Evolutionary conservation across 306 rosid species (phyloP).

Genomic region (Gleditsia sinensis): DNA sequence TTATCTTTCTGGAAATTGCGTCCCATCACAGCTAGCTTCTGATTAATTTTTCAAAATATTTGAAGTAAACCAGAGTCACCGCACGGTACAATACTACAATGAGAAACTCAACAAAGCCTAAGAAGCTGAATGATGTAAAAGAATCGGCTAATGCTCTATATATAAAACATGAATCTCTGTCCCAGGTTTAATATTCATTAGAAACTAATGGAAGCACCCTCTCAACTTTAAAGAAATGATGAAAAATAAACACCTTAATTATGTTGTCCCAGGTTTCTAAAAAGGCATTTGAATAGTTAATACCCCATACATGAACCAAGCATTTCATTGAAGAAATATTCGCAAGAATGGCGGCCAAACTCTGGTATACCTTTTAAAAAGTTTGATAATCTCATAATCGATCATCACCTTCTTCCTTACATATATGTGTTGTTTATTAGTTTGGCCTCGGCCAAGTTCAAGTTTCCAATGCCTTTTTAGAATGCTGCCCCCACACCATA

Average conservation of each 20-base stretch:
- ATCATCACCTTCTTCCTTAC: neutral
- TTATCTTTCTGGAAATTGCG: no score
- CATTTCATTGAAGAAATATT: neutral
- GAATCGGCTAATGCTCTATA: no score
- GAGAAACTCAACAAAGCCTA: no score
- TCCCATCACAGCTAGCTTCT: no score
- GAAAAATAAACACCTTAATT: slow-evolving; percentile 14
- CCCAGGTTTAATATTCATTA: neutral
- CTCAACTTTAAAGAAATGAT: slow-evolving; percentile 14
- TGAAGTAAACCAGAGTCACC: no score
- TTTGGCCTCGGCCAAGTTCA: neutral
- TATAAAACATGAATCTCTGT: no score
- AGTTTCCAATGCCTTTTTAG: neutral
- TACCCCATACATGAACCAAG: neutral
- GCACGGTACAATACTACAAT: no score
- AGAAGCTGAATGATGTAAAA: no score
- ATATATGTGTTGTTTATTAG: neutral
- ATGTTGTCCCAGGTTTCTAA: slow-evolving; percentile 38
- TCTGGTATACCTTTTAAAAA: slow-evolving; percentile 5
- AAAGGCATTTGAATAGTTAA: slow-evolving; percentile 21
- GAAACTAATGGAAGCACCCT: neutral
- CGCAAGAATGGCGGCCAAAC: slow-evolving; percentile 19
- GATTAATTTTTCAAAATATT: no score
- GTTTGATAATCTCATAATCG: no score
- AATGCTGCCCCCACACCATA: neutral